Base-by-base conservation (phyloP, 768 basidiomycete genomes). In the Kwoniella europaea region DNA sequence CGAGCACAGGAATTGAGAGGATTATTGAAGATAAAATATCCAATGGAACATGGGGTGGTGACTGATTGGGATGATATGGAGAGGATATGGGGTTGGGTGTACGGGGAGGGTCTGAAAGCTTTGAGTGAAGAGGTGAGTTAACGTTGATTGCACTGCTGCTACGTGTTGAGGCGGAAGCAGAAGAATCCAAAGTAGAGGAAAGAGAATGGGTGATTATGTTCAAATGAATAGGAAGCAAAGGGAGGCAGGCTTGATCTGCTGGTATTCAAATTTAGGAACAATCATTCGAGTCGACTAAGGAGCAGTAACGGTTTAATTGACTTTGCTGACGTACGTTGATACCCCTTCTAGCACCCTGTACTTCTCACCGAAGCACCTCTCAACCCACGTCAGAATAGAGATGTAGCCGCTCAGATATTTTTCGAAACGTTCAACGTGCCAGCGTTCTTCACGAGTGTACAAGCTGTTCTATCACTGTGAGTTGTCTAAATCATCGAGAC, bases 21-120 rank as follows among this genome's bases (percentile, higher is more conserved):
- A 10, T 86, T 99, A 74, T 87, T 99, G 76, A 96, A 96, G 88
- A 95, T 98, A 78, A 96, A 95, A 84, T 99, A 98, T 82, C 97
- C 97, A 29, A 98, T 99, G 91, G 93, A 96, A 82, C 97, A 98
- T 83, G 97, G 97, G 13, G 94, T 99, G 70, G 97, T 99, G 41
- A 96, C 92, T 46, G 93, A 99, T 86, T 99, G 97, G 96, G 97
- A 99, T 82, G 97, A 99, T 82, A 99, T 99, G 97, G 97, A 99
- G 84, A 90, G 92, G 71, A 98, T 99, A 88, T 99, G 97, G 97
- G 91, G 88, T 74, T 95, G 93, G 91, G 92, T 98, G 58, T 99
- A 98, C 82, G 90, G 92, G 22, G 94, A 98, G 82, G 96, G 97
- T 81, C 86, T 98, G 56, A 92, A 93, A 22, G 97, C 95, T 4